Evolutionary conservation across 192 early-diverging fungal genomes (phyloP), one percentile per base, ranked within the genome.

Genomic region (Entophlyctis luteolus): DNA sequence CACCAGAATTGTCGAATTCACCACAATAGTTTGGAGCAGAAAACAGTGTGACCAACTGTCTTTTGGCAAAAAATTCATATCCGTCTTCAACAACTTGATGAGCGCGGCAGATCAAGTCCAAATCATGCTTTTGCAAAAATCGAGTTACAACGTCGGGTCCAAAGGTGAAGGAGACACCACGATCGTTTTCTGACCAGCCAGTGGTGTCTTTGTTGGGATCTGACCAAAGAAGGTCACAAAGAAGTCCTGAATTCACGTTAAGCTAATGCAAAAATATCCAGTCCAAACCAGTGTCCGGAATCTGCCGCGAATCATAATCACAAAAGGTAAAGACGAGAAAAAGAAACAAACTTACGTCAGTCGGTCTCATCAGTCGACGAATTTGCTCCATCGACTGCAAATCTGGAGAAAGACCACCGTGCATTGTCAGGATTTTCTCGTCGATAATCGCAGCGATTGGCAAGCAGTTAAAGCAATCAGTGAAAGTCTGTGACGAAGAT

Each of bases 371-470:
- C 27, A 98, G 91, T 48, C 93, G 81, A 50, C 93, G 87, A 72
- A 98, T 94, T 77, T 98, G 96, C 72, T 98, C 96, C 93, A 96
- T 94, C 77, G 81, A 91, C 71, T 94, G 91, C 56, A 98, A 84
- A 73, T 98, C 96, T 3, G 96, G 96, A 10, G 94, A 96, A 14
- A 98, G 83, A 45, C 96, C 96, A 48, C 96, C 96, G 75, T 98
- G 96, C 96, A 98, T 96, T 55, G 90, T 91, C 60, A 98, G 93
- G 65, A 98, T 98, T 75, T 96, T 96, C 79, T 96, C 96, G 77
- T 96, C 95, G 68, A 98, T 92, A 49, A 98, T 91, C 29, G 95
- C 95, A 6, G 95, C 93, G 72, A 98, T 95, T 18, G 95, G 95
- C 48, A 98, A 81, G 68, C 95, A 98, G 78, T 98, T 98, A 83